phyloP scores from a whole-genome alignment of 2,329 filamentous ascomycete genomes.

The Fusarium sp. region DNA sequence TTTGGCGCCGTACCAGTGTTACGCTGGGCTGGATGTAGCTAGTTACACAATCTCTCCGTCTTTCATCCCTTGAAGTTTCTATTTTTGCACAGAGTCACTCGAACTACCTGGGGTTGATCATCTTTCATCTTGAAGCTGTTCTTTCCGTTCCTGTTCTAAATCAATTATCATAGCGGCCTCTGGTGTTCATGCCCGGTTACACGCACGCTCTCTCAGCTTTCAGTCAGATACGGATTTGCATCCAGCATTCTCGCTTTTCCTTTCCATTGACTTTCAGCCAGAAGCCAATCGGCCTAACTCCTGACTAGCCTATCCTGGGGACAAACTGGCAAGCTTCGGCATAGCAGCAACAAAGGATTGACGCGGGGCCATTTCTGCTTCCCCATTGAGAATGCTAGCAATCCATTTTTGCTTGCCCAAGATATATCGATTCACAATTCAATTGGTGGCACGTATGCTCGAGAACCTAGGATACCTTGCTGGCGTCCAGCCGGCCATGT shows the following conservation, averaged over 20 bases:
- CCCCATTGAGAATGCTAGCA: conserved; percentile 21
- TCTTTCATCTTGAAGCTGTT: conserved; percentile 17
- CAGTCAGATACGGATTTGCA: conserved; percentile 2
- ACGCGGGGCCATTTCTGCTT: conserved; percentile 22
- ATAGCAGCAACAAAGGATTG: conserved; percentile 25
- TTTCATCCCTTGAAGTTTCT: conserved; percentile 39
- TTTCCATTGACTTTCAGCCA: conserved; percentile 26
- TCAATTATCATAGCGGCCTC: conserved; percentile 14
- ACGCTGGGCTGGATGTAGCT: conserved; percentile 17
- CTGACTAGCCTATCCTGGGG: conserved; percentile 29
- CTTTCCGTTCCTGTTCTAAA: conserved; percentile 20
- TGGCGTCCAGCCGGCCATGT: conserved; percentile 40
- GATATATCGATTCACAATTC: conserved; percentile 1
- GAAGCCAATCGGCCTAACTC: conserved; percentile 35
- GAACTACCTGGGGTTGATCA: conserved; percentile 6
- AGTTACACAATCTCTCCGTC: conserved; percentile 32
- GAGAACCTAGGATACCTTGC: conserved; percentile 37
- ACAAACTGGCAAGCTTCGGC: conserved; percentile 44
- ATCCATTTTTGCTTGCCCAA: conserved; percentile 16
- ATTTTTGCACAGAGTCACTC: conserved; percentile 36
- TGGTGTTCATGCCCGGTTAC: conserved; percentile 5
- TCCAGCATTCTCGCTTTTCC: conserved; percentile 4
- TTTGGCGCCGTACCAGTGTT: conserved; percentile 29
- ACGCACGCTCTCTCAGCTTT: conserved; percentile 12
- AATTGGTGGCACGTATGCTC: conserved; percentile 17